Percentiles rank a stretch among this genome's conserved stretches.
phyloP scores from a whole-genome alignment of 345 rosid species.

The Eucalyptus paniculata region DNA sequence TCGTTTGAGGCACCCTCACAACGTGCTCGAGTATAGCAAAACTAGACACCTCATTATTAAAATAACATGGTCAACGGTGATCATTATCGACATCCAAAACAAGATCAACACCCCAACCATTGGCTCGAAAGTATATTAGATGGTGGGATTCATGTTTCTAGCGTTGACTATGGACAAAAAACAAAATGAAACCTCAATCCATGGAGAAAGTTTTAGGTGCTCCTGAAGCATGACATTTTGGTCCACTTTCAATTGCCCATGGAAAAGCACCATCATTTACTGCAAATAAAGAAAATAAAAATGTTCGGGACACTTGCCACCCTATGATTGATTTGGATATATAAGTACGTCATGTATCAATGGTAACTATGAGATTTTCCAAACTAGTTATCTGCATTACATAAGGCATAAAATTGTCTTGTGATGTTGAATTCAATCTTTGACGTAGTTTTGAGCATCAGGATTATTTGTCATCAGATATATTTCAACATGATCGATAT shows the following conservation, averaged over 20 bases:
- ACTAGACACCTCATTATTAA: not conserved
- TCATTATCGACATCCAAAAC: not conserved
- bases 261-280: not conserved
- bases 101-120: not conserved
- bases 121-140: not conserved
- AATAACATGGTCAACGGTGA: not conserved
- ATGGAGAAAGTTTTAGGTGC: not conserved
- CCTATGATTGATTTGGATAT: not conserved
- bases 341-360: not conserved
- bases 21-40: not conserved
- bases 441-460: not conserved
- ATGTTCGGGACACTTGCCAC: not conserved
- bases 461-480: not conserved
- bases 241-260: not conserved
- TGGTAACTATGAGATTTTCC: not conserved
- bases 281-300: not conserved
- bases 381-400: not conserved
- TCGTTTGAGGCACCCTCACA: not conserved
- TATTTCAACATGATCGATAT: no score
- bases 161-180: rapidly evolving
- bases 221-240: not conserved
- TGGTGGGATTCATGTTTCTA: not conserved
- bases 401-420: not conserved
- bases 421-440: not conserved
- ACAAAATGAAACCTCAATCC: not conserved